Evolutionary conservation across 2,329 filamentous ascomycete species (phyloP).

Genomic region (Tolypocladium tropicale): DNA sequence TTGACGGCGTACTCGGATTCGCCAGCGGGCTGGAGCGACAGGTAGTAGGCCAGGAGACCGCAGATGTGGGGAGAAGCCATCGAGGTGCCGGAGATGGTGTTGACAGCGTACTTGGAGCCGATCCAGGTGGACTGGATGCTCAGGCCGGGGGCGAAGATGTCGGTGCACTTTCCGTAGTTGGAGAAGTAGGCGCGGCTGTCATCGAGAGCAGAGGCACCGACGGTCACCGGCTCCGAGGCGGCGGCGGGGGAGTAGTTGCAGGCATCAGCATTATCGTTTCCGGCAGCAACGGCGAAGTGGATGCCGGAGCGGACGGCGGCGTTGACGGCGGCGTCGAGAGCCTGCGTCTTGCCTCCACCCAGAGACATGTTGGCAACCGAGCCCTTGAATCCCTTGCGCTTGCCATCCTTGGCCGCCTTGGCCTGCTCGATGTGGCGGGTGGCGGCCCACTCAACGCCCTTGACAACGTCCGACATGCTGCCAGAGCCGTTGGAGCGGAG

Average conservation of each 20-base stretch:
- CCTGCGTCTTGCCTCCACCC: slow-evolving; percentile 89
- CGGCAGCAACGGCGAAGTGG: slow-evolving; percentile 96
- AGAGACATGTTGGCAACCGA: slow-evolving; percentile 99
- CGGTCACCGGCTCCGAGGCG: slow-evolving; percentile 83
- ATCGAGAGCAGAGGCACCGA: slow-evolving; percentile 85
- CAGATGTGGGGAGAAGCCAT: slow-evolving; percentile 98
- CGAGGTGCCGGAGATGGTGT: slow-evolving; percentile 98
- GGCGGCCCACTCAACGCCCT: slow-evolving; percentile 93
- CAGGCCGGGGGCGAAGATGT: slow-evolving; percentile 95
- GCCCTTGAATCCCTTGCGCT: slow-evolving; percentile 96
- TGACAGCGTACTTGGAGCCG: slow-evolving; percentile 88
- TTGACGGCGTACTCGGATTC: slow-evolving; percentile 89
- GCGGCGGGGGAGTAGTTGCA: slow-evolving; percentile 99
- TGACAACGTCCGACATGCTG: slow-evolving; percentile 97
- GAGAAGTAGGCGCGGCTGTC: slow-evolving; percentile 99
- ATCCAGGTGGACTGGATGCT: slow-evolving; percentile 99
- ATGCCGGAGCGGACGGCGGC: slow-evolving; percentile 85
- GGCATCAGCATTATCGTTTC: slow-evolving; percentile 97
- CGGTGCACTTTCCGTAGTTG: slow-evolving; percentile 99
- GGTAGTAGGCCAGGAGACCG: slow-evolving; percentile 94
- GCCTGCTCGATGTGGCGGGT: slow-evolving; percentile 67
- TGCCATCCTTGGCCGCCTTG: slow-evolving; percentile 70
- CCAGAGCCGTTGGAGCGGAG: slow-evolving; percentile 94
- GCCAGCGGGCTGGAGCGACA: slow-evolving; percentile 83
- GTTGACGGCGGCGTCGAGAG: slow-evolving; percentile 87